A percentile compares a stretch with the other conserved stretches of the same genome.
Evolutionary conservation across 2,329 filamentous ascomycete genomes (phyloP).

Genomic region (Clonostachys rhizophaga): DNA sequence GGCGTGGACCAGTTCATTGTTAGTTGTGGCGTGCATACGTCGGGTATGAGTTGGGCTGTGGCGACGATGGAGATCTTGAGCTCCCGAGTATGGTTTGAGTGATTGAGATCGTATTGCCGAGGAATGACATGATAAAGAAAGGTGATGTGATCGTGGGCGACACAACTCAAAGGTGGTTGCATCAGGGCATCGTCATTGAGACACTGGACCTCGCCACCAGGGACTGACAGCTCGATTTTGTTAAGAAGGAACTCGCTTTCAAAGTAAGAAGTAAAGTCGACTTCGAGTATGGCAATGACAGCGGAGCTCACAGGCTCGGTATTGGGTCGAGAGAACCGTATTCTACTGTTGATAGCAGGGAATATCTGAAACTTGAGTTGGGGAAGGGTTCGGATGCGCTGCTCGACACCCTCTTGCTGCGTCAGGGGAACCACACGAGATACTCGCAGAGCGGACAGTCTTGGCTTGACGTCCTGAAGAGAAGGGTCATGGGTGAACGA

Average conservation of each 20-base stretch:
- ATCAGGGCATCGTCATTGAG: slow-evolving; percentile 45
- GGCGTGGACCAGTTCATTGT: slow-evolving; percentile 64
- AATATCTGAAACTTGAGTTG: slow-evolving; percentile 59
- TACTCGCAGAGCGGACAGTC: slow-evolving; percentile 68
- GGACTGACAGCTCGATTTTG: slow-evolving; percentile 50
- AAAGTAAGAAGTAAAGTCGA: slow-evolving; percentile 69
- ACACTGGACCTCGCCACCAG: slow-evolving; percentile 53
- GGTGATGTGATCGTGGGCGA: slow-evolving; percentile 70
- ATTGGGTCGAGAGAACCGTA: slow-evolving; percentile 65
- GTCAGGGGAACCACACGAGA: slow-evolving; percentile 68
- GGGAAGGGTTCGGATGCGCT: slow-evolving; percentile 60
- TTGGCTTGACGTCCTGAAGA: slow-evolving; percentile 56
- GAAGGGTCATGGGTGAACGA: slow-evolving; percentile 64
- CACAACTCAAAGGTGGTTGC: slow-evolving; percentile 54
- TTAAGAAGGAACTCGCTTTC: slow-evolving; percentile 62
- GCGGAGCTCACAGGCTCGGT: slow-evolving; percentile 52
- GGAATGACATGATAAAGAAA: slow-evolving; percentile 66
- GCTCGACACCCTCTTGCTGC: slow-evolving; percentile 54
- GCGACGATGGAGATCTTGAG: slow-evolving; percentile 58
- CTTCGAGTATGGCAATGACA: slow-evolving; percentile 65
- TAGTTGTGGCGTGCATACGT: slow-evolving; percentile 55
- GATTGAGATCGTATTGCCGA: slow-evolving; percentile 20
- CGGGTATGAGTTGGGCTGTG: slow-evolving; percentile 49
- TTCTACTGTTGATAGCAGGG: slow-evolving; percentile 67
- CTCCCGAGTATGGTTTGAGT: slow-evolving; percentile 29